Evolutionary conservation across 176 grass and related monocot genomes (phyloP).

Genomic region (sorghum (Sorghum bicolor)): DNA sequence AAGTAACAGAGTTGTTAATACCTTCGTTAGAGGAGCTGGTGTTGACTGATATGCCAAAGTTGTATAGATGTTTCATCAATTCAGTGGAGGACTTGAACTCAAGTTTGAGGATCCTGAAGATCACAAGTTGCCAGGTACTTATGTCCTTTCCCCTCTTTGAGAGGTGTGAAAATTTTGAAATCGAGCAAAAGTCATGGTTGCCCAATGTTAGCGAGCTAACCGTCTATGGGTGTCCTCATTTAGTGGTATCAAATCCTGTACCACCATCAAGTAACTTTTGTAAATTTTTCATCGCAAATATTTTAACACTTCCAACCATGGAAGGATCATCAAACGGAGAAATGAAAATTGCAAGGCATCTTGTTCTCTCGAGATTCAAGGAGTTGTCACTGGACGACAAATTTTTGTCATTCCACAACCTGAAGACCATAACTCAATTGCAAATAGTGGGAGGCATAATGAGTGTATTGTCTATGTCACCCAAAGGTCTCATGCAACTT

Average conservation of each 20-base stretch:
- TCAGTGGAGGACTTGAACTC: not conserved
- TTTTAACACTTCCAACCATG: not conserved
- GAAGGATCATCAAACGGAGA: not conserved
- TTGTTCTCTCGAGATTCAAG: too few species aligned
- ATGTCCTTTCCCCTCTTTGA: constrained; percentile 12
- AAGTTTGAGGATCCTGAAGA: not conserved
- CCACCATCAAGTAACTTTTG: not conserved
- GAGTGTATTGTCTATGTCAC: not conserved
- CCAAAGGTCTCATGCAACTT: constrained; percentile 19
- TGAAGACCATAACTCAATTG: not conserved
- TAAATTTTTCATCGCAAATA: not conserved
- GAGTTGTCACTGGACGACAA: not conserved
- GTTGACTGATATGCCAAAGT: too few species aligned
- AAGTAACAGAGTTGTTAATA: too few species aligned
- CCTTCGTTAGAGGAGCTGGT: too few species aligned
- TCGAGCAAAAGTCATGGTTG: constrained; percentile 17
- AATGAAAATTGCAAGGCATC: too few species aligned
- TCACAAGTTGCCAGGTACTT: not conserved
- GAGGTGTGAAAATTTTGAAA: not conserved
- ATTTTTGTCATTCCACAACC: constrained; percentile 8
- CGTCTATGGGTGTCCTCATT: constrained; percentile 3
- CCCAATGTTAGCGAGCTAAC: not conserved
- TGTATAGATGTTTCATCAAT: too few species aligned
- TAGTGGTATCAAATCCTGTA: not conserved
- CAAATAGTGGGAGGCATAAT: not conserved